phyloP scores from a whole-genome alignment of 169 alveolate genomes.

The Cyclospora cayetanensis region DNA sequence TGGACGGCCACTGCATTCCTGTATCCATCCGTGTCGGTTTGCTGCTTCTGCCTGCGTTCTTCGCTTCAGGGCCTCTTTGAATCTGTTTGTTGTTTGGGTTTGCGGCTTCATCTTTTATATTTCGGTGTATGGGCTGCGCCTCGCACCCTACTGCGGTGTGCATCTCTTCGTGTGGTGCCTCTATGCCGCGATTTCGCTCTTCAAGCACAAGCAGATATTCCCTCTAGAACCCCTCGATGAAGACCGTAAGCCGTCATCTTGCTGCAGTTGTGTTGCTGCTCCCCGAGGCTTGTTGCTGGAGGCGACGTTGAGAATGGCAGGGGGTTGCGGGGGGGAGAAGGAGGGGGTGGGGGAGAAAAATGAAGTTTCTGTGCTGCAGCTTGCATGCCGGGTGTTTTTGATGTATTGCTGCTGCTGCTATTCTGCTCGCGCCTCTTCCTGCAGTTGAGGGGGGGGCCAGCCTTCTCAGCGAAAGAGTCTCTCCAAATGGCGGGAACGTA shows the following conservation, averaged over 20 bases:
- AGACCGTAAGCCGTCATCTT: neutral
- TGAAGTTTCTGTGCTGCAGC: too few relatives aligned
- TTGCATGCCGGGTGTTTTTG: neutral
- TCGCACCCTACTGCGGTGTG: neutral
- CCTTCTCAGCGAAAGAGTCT: too few relatives aligned
- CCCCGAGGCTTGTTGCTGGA: too few relatives aligned
- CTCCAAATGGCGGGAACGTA: neutral
- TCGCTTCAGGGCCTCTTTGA: neutral
- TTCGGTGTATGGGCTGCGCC: slow-evolving; percentile 43
- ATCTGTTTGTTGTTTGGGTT: neutral
- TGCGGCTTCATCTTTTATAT: slow-evolving; percentile 61
- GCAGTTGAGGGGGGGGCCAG: neutral
- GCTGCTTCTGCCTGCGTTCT: neutral
- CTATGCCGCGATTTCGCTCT: neutral
- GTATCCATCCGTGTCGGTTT: neutral
- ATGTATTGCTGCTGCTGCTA: neutral
- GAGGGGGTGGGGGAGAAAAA: too few relatives aligned
- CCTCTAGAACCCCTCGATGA: neutral
- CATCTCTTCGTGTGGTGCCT: neutral
- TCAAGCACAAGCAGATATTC: neutral
- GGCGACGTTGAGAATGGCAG: too few relatives aligned
- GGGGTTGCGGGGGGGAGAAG: too few relatives aligned
- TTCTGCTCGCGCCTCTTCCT: neutral
- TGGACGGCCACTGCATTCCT: too few relatives aligned
- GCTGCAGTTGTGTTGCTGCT: slow-evolving; percentile 6